phyloP scores from a whole-genome alignment of 2,329 filamentous ascomycete genomes.

The Cladosporium sphaerospermum region DNA sequence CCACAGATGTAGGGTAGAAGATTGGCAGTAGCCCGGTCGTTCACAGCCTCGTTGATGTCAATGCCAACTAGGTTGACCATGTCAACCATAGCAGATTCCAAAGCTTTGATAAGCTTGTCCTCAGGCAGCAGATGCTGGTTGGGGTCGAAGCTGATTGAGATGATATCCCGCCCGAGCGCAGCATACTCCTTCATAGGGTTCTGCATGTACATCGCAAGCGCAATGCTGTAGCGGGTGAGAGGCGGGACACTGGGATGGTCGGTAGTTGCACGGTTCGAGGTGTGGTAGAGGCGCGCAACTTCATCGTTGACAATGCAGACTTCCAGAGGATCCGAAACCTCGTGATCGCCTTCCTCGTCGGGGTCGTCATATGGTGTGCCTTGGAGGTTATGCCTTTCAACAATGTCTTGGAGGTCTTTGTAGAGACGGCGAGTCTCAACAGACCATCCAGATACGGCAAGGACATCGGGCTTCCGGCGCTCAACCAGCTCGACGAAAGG shows the following conservation, averaged over 20 bases:
- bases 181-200: constrained; percentile 96
- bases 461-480: constrained; percentile 77
- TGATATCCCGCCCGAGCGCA: constrained; percentile 78
- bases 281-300: constrained; percentile 92
- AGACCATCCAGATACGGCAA: constrained; percentile 82
- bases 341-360: constrained; percentile 67
- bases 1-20: constrained; percentile 87
- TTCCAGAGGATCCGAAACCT: constrained; percentile 72
- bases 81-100: constrained; percentile 96
- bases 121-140: constrained; percentile 83
- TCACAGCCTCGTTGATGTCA: constrained; percentile 86
- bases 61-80: constrained; percentile 97
- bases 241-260: constrained; percentile 78
- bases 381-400: constrained; percentile 69
- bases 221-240: constrained; percentile 82
- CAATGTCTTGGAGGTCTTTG: constrained; percentile 70
- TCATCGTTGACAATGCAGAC: constrained; percentile 93
- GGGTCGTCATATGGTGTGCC: constrained; percentile 81
- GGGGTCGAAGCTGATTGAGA: constrained; percentile 80
- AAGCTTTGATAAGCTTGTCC: constrained; percentile 76
- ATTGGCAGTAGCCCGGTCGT: constrained; percentile 74
- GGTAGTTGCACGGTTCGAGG: constrained; percentile 68
- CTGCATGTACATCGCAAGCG: constrained; percentile 83
- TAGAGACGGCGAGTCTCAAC: constrained; percentile 80
- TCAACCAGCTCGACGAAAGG: constrained; percentile 74